Evolutionary conservation across 2,329 filamentous ascomycete species (phyloP), one percentile per base, ranked within the genome.

Genomic region (Scedosporium apiospermum): DNA sequence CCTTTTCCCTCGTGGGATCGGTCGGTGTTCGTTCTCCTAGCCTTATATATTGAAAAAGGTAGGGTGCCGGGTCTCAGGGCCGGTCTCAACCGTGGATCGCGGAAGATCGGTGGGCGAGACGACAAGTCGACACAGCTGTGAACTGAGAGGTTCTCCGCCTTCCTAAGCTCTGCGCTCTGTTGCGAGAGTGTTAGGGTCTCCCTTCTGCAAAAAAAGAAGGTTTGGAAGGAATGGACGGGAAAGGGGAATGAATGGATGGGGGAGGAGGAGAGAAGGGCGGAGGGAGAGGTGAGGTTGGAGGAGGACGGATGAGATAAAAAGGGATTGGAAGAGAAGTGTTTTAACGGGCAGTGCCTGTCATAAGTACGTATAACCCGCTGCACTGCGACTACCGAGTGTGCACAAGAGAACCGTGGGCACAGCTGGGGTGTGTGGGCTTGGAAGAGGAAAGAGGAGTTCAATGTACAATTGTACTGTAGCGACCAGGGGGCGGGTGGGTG

Each of bases 211-310:
- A 70, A 66, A 69, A 70, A 70, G 69, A 70, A 62, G 61, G 73
- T 74, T 74, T 75, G 77, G 79, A 81, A 77, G 75, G 77, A 75
- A 73, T 73, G 73, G 74, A 73, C 76, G 72, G 76, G 75, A 76
- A 76, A 77, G 80, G 77, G 75, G 77, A 82, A 83, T 77, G 80
- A 82, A 78, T 82, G 78, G 78, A 78, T 76, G 74, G 71, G 71
- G 72, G 70, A 71, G 69, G 69, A 71, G 69, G 67, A 68, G 65
- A 64, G 65, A 68, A 64, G 72, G 74, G 73, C 72, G 71, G 68
- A 71, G 66, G 69, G 73, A 71, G 72, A 69, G 71, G 77, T 79
- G 78, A 78, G 73, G 79, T 79, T 77, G 77, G 79, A 81, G 76
- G 75, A 81, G 77, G 77, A 80, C 76, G 74, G 75, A 78, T 75